These are phyloP conservation scores for Dentipellis sp. DNA, from an alignment of 768 basidiomycete genomes.

Conservation along the genomic window DNA sequence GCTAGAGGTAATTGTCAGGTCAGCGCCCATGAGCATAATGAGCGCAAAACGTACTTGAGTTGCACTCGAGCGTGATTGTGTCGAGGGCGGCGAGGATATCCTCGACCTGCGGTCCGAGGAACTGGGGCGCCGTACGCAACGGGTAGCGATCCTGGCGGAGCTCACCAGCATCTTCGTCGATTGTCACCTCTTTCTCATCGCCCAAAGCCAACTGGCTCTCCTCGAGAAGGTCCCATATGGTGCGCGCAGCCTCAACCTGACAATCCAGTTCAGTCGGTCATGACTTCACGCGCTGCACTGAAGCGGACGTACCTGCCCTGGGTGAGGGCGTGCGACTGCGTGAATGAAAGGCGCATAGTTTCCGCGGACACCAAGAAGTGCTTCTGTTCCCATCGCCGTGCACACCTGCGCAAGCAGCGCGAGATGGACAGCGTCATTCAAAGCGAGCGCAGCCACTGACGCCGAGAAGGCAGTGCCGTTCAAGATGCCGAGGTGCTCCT, in stretches of 20 bases:
- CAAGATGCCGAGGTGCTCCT: conserved; percentile 73
- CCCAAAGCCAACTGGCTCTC: conserved; percentile 58
- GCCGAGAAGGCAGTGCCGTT: conserved; percentile 86
- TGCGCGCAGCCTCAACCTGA: conserved; percentile 61
- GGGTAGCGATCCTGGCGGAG: conserved; percentile 78
- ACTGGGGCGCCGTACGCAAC: conserved; percentile 71
- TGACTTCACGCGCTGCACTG: not conserved
- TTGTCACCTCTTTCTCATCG: conserved; percentile 63
- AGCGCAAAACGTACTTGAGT: conserved; percentile 51
- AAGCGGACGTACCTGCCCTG: conserved; percentile 50
- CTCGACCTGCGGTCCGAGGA: conserved; percentile 79
- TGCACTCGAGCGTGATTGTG: conserved; percentile 66
- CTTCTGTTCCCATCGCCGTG: conserved; percentile 81
- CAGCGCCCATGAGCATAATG: not conserved
- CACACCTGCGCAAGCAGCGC: conserved; percentile 59
- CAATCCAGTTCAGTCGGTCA: not conserved
- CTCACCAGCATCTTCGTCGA: conserved; percentile 62
- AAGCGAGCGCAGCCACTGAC: conserved; percentile 63
- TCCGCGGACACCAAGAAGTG: conserved; percentile 61
- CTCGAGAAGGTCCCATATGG: conserved; percentile 58
- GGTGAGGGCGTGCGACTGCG: conserved; percentile 67
- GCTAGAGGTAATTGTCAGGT: conserved; percentile 30
- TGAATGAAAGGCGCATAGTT: conserved; percentile 78
- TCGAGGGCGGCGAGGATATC: conserved; percentile 60
- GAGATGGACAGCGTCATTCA: conserved; percentile 63